Conservation (phyloP, 225 moss, liverwort and hornwort genomes). For the Marchantia paleacea region DNA sequence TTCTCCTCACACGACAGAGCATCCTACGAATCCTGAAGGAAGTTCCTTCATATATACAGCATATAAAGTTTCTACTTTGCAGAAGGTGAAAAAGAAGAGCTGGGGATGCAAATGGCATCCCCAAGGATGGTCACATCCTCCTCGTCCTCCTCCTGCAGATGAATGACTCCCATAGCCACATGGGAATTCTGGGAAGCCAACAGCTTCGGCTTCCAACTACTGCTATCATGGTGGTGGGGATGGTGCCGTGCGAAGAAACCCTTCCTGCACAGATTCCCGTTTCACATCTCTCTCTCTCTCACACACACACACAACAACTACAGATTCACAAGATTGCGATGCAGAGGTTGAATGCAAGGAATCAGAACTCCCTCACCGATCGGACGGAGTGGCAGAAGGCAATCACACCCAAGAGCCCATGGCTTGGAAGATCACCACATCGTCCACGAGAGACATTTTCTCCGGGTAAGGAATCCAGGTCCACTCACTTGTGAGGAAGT, state of each 20-base stretch:
- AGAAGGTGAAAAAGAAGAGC: not conserved
- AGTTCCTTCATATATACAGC: not conserved
- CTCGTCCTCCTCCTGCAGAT: not conserved
- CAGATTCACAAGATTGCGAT: not conserved
- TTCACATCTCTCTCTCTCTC: not conserved
- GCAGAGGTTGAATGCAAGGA: not conserved
- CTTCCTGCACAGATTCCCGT: not conserved
- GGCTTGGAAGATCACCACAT: constrained; percentile 34
- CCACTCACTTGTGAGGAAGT: constrained; percentile 28
- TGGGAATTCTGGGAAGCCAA: not conserved
- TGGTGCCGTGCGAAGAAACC: not conserved
- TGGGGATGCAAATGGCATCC: not conserved
- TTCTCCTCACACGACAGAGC: not conserved
- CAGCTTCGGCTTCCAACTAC: not conserved
- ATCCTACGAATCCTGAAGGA: not conserved
- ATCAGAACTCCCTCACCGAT: not conserved
- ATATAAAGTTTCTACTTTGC: not conserved
- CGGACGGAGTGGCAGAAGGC: too few relatives aligned
- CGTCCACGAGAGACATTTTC: constrained; percentile 2
- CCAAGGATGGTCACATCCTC: not conserved
- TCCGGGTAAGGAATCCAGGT: constrained; percentile 33
- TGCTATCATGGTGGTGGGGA: not conserved
- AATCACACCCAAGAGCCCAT: constrained; percentile 23
- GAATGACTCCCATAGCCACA: not conserved
- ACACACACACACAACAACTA: not conserved